Conservation (phyloP, 345 rosid genomes). For the Pugionium dolabratum region DNA sequence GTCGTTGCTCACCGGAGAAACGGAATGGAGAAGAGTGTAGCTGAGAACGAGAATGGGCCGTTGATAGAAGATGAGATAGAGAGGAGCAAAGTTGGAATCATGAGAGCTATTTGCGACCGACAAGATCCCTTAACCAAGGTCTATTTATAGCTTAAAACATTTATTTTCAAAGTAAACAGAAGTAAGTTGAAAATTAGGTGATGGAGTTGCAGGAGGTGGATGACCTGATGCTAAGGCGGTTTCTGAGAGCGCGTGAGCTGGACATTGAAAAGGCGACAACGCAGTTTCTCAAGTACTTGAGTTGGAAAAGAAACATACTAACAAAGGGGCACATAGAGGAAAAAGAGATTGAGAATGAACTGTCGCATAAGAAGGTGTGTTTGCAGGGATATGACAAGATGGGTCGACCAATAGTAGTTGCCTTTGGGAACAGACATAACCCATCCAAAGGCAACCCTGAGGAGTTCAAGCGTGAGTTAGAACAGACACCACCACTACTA, state of each 20-base stretch:
- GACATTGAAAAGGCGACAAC: constrained; percentile 85
- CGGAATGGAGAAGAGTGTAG: constrained; percentile 24
- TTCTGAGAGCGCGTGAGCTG: constrained; percentile 79
- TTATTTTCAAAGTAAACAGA: too few species aligned
- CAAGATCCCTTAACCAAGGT: constrained; percentile 87
- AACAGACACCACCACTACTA: too few species aligned
- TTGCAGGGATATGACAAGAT: constrained; percentile 76
- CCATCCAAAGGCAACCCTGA: constrained; percentile 64
- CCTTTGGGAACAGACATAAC: constrained; percentile 61
- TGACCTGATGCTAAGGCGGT: constrained; percentile 78
- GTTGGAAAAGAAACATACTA: constrained; percentile 60
- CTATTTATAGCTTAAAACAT: too few species aligned
- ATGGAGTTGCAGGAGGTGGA: constrained; percentile 56
- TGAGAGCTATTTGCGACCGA: constrained; percentile 74
- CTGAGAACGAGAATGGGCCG: constrained; percentile 16
- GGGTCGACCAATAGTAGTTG: constrained; percentile 67
- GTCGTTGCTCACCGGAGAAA: constrained; percentile 4
- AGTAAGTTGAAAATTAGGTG: background rate
- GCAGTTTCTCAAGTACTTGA: constrained; percentile 65
- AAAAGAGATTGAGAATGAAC: constrained; percentile 57
- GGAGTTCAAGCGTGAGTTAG: constrained; percentile 63
- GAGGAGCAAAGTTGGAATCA: constrained; percentile 68
- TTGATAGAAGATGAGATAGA: constrained; percentile 58
- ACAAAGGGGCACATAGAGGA: constrained; percentile 62
- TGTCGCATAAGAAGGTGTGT: constrained; percentile 66